Percentiles rank a stretch among this genome's conserved stretches.
These are phyloP conservation scores for Mycena indigotica DNA, from an alignment of 768 basidiomycete species.

Conservation along the genomic window DNA sequence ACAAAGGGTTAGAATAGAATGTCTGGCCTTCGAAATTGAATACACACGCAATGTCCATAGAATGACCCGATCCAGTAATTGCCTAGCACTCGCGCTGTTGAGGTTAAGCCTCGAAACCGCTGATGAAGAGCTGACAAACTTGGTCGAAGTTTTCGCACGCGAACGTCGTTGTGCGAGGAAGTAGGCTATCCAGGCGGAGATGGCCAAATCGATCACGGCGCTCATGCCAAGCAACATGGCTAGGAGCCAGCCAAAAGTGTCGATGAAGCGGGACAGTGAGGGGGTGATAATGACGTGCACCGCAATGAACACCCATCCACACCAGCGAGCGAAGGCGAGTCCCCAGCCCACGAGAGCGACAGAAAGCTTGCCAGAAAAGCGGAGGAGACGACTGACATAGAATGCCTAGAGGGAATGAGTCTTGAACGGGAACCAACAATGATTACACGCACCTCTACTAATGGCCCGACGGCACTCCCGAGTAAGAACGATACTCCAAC, in stretches of 20 bases:
- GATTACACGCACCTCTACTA: conserved; percentile 8
- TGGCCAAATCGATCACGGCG: conserved; percentile 15
- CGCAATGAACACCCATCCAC: conserved; percentile 22
- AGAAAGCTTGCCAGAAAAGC: conserved; percentile 17
- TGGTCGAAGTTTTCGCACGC: conserved; percentile 5
- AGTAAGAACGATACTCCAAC: conserved; percentile 18
- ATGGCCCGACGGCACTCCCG: conserved; percentile 16
- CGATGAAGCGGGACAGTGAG: conserved; percentile 8
- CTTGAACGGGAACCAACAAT: neutral
- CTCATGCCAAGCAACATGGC: conserved; percentile 18
- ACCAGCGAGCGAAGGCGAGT: conserved; percentile 15
- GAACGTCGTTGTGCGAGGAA: conserved; percentile 16
- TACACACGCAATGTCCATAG: conserved; percentile 22
- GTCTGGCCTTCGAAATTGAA: neutral
- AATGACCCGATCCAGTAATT: conserved; percentile 21
- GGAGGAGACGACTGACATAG: conserved; percentile 20
- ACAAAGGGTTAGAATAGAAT: neutral
- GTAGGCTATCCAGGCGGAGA: conserved; percentile 24
- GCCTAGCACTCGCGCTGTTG: conserved; percentile 16
- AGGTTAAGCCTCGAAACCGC: neutral
- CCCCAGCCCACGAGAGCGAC: conserved; percentile 19
- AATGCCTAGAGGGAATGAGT: conserved; percentile 5
- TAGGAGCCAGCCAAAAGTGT: conserved; percentile 20
- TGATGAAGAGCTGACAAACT: conserved; percentile 1
- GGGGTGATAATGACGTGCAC: conserved; percentile 10